Percentiles rank a stretch among this genome's conserved stretches.
Conservation (phyloP, 768 basidiomycete species). For the Auricularia auricula-judae region DNA sequence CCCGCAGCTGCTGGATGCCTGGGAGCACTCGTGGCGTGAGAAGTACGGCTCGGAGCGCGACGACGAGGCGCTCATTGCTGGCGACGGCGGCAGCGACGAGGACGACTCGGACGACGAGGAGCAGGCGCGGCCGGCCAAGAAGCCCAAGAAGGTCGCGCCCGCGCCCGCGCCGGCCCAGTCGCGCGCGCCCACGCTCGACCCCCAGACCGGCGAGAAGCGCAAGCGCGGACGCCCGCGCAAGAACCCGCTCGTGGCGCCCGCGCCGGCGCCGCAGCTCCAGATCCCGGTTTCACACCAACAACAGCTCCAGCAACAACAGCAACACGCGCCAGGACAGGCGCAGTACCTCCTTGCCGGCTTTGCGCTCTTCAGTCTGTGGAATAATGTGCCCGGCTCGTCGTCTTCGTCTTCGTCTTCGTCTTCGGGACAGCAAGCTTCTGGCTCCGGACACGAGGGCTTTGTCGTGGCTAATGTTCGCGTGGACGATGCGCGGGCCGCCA, state of each 20-base stretch:
- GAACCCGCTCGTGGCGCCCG: constrained; percentile 29
- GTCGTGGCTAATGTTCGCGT: too few relatives aligned
- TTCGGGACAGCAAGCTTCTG: not conserved
- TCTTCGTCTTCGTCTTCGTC: constrained; percentile 20
- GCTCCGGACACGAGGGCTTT: too few relatives aligned
- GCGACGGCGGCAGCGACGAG: constrained; percentile 10
- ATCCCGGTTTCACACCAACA: not conserved
- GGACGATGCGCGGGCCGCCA: too few relatives aligned
- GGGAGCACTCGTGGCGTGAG: constrained; percentile 66
- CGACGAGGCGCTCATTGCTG: constrained; percentile 36
- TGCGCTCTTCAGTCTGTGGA: constrained; percentile 79
- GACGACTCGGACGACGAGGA: constrained; percentile 28
- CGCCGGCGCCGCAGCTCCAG: constrained; percentile 9
- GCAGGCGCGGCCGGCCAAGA: constrained; percentile 26
- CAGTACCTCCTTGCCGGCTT: constrained; percentile 78
- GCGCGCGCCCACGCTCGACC: constrained; percentile 22
- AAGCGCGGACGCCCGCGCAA: constrained; percentile 80
- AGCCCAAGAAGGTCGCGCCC: constrained; percentile 29
- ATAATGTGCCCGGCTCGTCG: constrained; percentile 46
- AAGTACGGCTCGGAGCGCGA: constrained; percentile 67
- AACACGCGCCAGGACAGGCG: constrained; percentile 6
- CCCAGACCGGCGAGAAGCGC: constrained; percentile 51
- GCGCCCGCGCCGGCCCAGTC: constrained; percentile 15
- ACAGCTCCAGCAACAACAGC: constrained; percentile 12
- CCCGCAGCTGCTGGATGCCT: constrained; percentile 54